Percentiles rank a stretch among this genome's conserved stretches.
Conservation (phyloP, 2,329 filamentous ascomycete species). For the Aquanectria penicillioides region DNA sequence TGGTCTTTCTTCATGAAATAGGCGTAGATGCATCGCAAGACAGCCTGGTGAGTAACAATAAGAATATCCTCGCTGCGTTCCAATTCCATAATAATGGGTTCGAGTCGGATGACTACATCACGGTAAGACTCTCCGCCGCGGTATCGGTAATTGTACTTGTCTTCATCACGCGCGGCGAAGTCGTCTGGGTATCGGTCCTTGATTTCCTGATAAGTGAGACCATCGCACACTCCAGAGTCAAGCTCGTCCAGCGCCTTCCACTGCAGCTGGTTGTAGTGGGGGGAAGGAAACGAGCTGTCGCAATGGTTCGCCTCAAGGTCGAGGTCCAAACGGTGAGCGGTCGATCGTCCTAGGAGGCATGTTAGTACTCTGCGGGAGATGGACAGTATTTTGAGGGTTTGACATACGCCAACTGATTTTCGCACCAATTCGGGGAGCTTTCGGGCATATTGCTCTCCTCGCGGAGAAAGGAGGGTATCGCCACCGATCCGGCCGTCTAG, state of each 20-base stretch:
- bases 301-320: slow-evolving; percentile 82
- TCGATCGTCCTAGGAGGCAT: slow-evolving; percentile 61
- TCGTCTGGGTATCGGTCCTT: slow-evolving; percentile 92
- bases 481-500: slow-evolving; percentile 91
- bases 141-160: slow-evolving; percentile 99
- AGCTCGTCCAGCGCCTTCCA: slow-evolving; percentile 99
- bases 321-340: slow-evolving; percentile 72
- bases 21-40: slow-evolving; percentile 95
- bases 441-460: slow-evolving; percentile 87
- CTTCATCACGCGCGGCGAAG: slow-evolving; percentile 93
- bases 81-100: slow-evolving; percentile 99
- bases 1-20: slow-evolving; percentile 99
- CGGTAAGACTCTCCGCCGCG: slow-evolving; percentile 95
- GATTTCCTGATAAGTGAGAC: slow-evolving; percentile 95
- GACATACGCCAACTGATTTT: slow-evolving; percentile 83
- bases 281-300: slow-evolving; percentile 86
- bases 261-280: slow-evolving; percentile 90
- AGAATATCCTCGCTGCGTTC: slow-evolving; percentile 96
- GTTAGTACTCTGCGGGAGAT: slow-evolving; percentile 20
- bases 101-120: slow-evolving; percentile 95
- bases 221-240: slow-evolving; percentile 95
- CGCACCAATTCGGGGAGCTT: slow-evolving; percentile 86
- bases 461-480: slow-evolving; percentile 85
- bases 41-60: slow-evolving; percentile 97
- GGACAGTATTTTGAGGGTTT: neutral